A percentile compares a stretch with the other conserved stretches of the same genome.
phyloP scores from a whole-genome alignment of 2,329 filamentous ascomycete species.

The Beauveria asiatica region DNA sequence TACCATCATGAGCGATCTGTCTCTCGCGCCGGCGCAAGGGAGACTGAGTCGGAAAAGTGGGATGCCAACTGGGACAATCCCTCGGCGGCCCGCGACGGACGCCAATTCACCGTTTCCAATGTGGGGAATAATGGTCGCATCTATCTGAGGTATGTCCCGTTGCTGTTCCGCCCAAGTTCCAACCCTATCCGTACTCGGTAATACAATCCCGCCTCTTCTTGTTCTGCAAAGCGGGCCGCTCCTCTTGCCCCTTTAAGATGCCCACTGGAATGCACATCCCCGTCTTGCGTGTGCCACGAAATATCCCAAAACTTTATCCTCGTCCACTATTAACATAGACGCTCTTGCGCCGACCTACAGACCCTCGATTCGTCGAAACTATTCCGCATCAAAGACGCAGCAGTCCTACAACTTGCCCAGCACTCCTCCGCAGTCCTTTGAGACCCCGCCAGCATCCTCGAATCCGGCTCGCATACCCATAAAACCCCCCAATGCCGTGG shows the following conservation, averaged over 20 bases:
- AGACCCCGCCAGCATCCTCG: conserved; percentile 30
- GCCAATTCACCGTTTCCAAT: conserved; percentile 72
- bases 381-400: conserved; percentile 22
- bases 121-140: conserved; percentile 78
- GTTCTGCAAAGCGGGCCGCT: neutral
- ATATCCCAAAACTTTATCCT: neutral
- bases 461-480: conserved; percentile 20
- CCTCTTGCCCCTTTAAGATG: neutral
- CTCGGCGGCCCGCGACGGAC: conserved; percentile 54
- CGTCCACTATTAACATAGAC: conserved; percentile 14
- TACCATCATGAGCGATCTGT: conserved; percentile 29
- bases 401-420: conserved; percentile 47
- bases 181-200: neutral
- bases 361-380: conserved; percentile 53
- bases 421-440: conserved; percentile 51
- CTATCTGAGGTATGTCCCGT: conserved; percentile 61
- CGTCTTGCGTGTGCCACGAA: neutral
- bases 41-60: conserved; percentile 45
- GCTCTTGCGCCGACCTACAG: conserved; percentile 27
- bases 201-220: neutral
- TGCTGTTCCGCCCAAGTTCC: neutral
- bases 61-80: conserved; percentile 52
- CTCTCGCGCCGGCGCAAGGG: conserved; percentile 36
- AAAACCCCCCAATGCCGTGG: conserved; percentile 15
- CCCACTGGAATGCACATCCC: conserved; percentile 6